Evolutionary conservation across 2,329 filamentous ascomycete species (phyloP), one percentile per base, ranked within the genome.

Genomic region (Pseudodiploospora longispora): DNA sequence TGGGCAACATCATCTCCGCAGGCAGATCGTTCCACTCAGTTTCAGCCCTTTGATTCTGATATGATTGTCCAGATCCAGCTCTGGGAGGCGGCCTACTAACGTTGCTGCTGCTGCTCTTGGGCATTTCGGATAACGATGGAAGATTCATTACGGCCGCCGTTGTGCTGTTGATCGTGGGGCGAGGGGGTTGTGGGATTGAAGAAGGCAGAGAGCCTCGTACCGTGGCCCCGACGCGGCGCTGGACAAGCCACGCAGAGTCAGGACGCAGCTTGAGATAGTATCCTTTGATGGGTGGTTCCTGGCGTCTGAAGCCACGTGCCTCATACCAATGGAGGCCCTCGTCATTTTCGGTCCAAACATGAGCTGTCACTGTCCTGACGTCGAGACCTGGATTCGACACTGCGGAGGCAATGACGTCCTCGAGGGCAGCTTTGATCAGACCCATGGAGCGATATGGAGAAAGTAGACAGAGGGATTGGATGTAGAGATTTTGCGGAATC

Each of bases 11-110:
- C 75, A 82, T 80, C 41, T 83, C 79, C 7, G 69, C 66, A 0
- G 80, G 80, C 7, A 83, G 55, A 55, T 83, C 80, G 61, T 83
- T 83, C 80, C 80, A 83, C 56, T 83, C 80, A 30, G 63, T 76
- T 19, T 76, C 72, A 3, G 80, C 74, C 6, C 78, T 69, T 52
- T 67, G 61, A 47, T 76, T 81, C 59, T 82, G 79, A 58, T 72
- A 83, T 1, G 78, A 82, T 38, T 66, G 60, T 4, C 65, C 63
- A 10, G 59, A 55, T 6, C 43, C 36, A 3, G 52, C 50, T 6
- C 49, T 48, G 27, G 59, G 55, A 27, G 56, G 54, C 2, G 56
- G 56, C 40, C 52, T 55, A 27, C 30, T 34, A 7, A 32, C 27
- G 34, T 43, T 51, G 31, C 49, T 34, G 45, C 51, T 32, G 48